These are phyloP conservation scores for Exserohilum rostratum DNA, from an alignment of 2,329 filamentous ascomycete genomes.

Conservation along the genomic window DNA sequence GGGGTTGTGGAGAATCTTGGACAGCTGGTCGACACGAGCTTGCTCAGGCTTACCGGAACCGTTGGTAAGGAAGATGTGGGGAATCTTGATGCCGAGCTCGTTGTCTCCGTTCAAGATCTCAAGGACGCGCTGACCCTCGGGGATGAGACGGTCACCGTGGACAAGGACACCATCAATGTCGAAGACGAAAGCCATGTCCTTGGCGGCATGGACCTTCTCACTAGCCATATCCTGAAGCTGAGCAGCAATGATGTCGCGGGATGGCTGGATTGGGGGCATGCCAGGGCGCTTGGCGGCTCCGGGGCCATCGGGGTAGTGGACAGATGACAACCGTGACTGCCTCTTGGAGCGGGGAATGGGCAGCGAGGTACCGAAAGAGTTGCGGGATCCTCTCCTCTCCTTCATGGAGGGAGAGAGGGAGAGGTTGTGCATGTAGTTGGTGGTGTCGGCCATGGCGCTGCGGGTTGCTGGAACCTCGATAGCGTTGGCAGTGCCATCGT, in stretches of 20 bases:
- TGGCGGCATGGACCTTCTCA: conserved; percentile 70
- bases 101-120: conserved; percentile 77
- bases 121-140: conserved; percentile 68
- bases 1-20: conserved; percentile 68
- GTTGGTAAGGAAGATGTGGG: conserved; percentile 77
- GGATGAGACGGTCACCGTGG: conserved; percentile 73
- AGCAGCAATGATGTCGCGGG: conserved; percentile 70
- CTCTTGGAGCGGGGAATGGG: conserved; percentile 75
- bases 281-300: conserved; percentile 59
- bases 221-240: conserved; percentile 72
- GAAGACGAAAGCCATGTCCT: conserved; percentile 83
- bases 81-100: conserved; percentile 78
- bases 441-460: conserved; percentile 70
- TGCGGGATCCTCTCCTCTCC: conserved; percentile 71
- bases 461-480: conserved; percentile 74
- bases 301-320: conserved; percentile 57
- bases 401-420: conserved; percentile 70
- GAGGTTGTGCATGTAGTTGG: conserved; percentile 75
- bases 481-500: conserved; percentile 51
- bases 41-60: conserved; percentile 73
- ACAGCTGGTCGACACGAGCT: conserved; percentile 69
- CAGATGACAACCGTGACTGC: conserved; percentile 69
- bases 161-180: conserved; percentile 79
- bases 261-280: conserved; percentile 65
- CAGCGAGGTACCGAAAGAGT: conserved; percentile 75